Evolutionary conservation across 306 rosid genomes (phyloP), one percentile per base, ranked within the genome.

Genomic region (Lotus japonicus): DNA sequence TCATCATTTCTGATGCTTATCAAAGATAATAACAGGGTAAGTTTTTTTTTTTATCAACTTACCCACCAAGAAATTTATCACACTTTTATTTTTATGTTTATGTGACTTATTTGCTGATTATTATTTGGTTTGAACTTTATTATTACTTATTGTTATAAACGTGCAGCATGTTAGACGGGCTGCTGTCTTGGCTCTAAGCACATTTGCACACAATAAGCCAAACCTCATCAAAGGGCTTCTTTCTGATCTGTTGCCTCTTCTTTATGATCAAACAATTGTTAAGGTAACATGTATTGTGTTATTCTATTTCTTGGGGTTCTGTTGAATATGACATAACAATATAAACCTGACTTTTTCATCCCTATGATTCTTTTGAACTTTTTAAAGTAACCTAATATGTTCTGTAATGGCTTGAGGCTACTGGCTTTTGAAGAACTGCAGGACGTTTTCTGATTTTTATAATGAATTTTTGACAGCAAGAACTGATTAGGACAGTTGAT

Each of bases 151-250:
- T 71, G 23, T 14, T 66, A 31, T 75, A 77, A 66, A 44, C 48
- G 55, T 77, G 84, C 86, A 95, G 99, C 96, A 95, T 87, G 99
- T 91, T 45, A 88, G 99, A 80, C 96, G 99, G 72, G 99, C 99
- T 43, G 99, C 96, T 70, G 99, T 95, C 61, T 82, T 95, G 96
- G 97, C 96, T 55, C 80, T 95, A 68, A 95, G 95, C 81, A 95
- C 99, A 48, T 95, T 91, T 66, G 97, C 99, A 41, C 99, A 95
- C 92, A 91, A 95, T 74, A 95, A 95, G 80, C 97, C 99, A 35
- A 91, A 95, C 80, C 89, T 91, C 33, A 78, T 95, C 73, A 95
- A 91, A 84, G 97, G 95, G 33, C 96, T 95, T 79, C 99, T 95
- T 78, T 91, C 99, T 6, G 89, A 90, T 68, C 76, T 95, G 77